Conservation (phyloP, 345 rosid genomes). For the Rhodomyrtus tomentosa region DNA sequence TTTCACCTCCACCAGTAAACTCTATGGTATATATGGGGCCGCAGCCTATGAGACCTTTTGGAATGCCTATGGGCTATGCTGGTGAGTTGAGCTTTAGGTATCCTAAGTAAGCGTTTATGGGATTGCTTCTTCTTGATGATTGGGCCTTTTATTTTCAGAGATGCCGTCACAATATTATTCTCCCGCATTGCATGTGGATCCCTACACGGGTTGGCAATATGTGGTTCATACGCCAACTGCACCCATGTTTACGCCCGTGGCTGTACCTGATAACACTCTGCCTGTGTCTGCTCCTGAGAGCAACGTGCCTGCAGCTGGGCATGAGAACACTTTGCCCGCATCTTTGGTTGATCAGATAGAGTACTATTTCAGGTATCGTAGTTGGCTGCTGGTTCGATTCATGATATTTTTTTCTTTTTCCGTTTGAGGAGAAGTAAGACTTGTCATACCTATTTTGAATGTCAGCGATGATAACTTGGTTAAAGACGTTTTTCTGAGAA, state of each 20-base stretch:
- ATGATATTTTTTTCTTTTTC: not conserved
- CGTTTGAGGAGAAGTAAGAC: not conserved
- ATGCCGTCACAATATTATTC: constrained; percentile 6
- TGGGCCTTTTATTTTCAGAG: constrained; percentile 16
- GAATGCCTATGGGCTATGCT: constrained; percentile 11
- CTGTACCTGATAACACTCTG: not conserved
- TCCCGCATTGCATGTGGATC: constrained; percentile 27
- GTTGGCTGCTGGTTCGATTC: not conserved
- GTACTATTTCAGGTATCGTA: not conserved
- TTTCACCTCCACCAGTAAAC: constrained; percentile 22
- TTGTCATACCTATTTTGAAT: not conserved
- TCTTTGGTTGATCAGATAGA: not conserved
- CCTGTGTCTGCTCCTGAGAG: not conserved
- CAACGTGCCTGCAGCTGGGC: not conserved
- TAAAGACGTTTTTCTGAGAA: not conserved
- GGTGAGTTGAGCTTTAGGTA: not conserved
- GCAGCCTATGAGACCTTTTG: constrained; percentile 12
- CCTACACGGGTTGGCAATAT: not conserved
- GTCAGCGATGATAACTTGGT: not conserved
- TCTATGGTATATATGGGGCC: constrained; percentile 15
- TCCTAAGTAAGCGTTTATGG: not conserved
- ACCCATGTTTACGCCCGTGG: not conserved
- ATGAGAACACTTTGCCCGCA: not conserved
- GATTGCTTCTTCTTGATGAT: not conserved
- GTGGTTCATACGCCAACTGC: not conserved